Conservation (phyloP, 805 yeast genomes). For the Metschnikowia peoriensis region DNA sequence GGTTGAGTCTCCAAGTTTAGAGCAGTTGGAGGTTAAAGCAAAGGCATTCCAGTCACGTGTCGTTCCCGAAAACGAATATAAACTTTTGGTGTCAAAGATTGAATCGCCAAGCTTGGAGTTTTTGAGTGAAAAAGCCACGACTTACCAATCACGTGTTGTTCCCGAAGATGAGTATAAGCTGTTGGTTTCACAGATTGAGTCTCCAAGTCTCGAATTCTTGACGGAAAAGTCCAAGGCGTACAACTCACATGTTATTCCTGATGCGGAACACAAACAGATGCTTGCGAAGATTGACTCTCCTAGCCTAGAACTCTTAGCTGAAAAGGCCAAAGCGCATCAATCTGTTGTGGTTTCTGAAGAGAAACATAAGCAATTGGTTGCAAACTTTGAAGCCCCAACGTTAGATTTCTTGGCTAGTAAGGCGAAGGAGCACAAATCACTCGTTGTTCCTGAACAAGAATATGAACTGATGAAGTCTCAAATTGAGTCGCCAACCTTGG, state of each 20-base stretch:
- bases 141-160: conserved; percentile 2
- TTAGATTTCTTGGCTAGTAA: background rate
- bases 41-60: background rate
- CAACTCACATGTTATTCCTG: background rate
- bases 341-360: background rate
- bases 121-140: conserved; percentile 7
- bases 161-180: conserved; percentile 8
- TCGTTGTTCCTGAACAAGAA: background rate
- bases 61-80: conserved; percentile 4
- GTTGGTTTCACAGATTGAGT: conserved; percentile 8
- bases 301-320: background rate
- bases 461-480: conserved; percentile 9
- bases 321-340: background rate
- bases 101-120: conserved; percentile 9
- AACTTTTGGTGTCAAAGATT: conserved; percentile 1
- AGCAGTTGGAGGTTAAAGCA: conserved; percentile 12
- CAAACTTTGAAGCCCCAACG: background rate
- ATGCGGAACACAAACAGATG: background rate
- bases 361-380: background rate
- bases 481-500: conserved; percentile 9
- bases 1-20: conserved; percentile 6
- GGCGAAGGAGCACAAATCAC: background rate
- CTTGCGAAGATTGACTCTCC: background rate
- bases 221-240: conserved; percentile 14
- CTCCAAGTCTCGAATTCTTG: conserved; percentile 23